Evolutionary conservation across 345 rosid species (phyloP), one percentile per base, ranked within the genome.

Genomic region (Orychophragmus violaceus): DNA sequence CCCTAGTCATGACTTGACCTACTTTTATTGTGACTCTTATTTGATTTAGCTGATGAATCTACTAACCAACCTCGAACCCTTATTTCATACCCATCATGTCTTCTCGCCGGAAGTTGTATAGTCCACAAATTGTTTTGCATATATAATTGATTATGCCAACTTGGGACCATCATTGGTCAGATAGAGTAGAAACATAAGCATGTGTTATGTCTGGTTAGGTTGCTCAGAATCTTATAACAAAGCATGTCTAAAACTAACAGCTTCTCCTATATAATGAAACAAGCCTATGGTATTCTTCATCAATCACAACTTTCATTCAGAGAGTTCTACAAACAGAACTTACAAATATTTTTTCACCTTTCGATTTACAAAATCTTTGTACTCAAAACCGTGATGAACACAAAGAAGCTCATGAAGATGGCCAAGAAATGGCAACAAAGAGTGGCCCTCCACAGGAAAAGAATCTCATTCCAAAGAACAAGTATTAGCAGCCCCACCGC

Each of bases 391-490:
- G 5, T 27, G 30, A 27, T 27, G 30, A 27, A 27, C 30, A 27
- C 30, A 27, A 27, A 27, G 30, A 27, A 66, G 17, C 56, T 27
- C 6, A 27, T 27, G 6, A 27, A 27, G 3, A 27, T 27, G 30
- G 30, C 5, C 30, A 28, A 3, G 32, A 28, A 28, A 28, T 28
- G 32, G 32, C 77, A 45, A 68, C 56, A 50, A 2, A 53, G 46
- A 60, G 73, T 63, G 13, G 77, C 64, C 11, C n/a, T 67, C 0
- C 9, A 1, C 21, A 60, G 77, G 44, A 74, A 54, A 46, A 74
- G 74, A 19, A 74, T 74, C 62, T 54, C 71, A 37, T 37, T 56
- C 6, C 59, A 53, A 0, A 72, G 52, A 6, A 36, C 71, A 18
- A 53, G 10, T 16, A 16, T 10, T 41, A 41, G 48, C 4, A 16